phyloP scores from a whole-genome alignment of 2,329 filamentous ascomycete species.

The Canariomyces notabilis region DNA sequence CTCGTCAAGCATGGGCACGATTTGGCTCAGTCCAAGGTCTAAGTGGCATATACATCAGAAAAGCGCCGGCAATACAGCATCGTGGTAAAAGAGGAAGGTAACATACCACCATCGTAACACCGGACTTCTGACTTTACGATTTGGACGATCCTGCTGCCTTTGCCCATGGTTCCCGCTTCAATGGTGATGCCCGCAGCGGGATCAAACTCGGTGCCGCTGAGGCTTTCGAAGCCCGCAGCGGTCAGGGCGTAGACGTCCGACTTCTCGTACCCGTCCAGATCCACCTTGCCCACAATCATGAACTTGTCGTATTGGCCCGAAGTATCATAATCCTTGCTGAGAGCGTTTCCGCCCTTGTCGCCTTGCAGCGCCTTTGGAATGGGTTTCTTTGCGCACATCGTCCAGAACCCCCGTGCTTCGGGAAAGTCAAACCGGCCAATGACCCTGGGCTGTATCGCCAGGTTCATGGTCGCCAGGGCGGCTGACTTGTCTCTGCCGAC shows the following conservation, averaged over 20 bases:
- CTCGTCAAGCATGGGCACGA: slow-evolving; percentile 88
- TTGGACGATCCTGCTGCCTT: slow-evolving; percentile 77
- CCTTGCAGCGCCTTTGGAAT: slow-evolving; percentile 55
- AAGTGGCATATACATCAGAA: not conserved
- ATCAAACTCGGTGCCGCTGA: slow-evolving; percentile 86
- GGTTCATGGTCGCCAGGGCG: slow-evolving; percentile 70
- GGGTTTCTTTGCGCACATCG: slow-evolving; percentile 64
- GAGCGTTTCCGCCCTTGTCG: slow-evolving; percentile 44
- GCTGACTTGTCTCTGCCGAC: slow-evolving; percentile 62
- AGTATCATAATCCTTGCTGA: slow-evolving; percentile 51
- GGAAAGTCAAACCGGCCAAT: slow-evolving; percentile 67
- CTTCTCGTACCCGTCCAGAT: slow-evolving; percentile 64
- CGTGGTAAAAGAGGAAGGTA: slow-evolving; percentile 8
- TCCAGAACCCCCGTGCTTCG: slow-evolving; percentile 74
- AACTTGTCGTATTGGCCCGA: slow-evolving; percentile 68
- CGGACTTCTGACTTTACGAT: slow-evolving; percentile 81
- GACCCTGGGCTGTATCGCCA: slow-evolving; percentile 68
- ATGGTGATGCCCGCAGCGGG: slow-evolving; percentile 81
- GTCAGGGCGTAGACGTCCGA: slow-evolving; percentile 74
- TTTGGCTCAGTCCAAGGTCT: slow-evolving; percentile 86
- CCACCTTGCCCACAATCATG: slow-evolving; percentile 74
- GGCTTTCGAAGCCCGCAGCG: slow-evolving; percentile 66
- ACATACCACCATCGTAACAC: slow-evolving; percentile 82
- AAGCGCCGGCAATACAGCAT: slow-evolving; percentile 10
- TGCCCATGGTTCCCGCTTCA: slow-evolving; percentile 78